phyloP scores from a whole-genome alignment of 2,329 filamentous ascomycete species.

The Rutstroemia sp. region DNA sequence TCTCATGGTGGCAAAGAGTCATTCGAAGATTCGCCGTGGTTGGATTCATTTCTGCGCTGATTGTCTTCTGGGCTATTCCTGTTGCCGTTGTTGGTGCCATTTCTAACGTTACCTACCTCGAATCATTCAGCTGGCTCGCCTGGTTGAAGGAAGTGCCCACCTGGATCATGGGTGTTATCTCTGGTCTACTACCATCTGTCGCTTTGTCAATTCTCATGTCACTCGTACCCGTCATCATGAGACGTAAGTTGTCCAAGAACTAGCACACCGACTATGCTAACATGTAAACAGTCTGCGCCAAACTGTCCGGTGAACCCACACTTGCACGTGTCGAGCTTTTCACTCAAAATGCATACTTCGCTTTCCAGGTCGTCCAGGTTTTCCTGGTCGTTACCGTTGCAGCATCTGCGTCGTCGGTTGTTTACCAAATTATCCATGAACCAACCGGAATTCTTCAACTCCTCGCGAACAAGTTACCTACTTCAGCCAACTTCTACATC shows the following conservation, averaged over 20 bases:
- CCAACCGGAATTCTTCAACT: constrained; percentile 55
- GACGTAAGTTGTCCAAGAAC: constrained; percentile 45
- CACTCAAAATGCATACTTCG: constrained; percentile 86
- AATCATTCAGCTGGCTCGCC: constrained; percentile 57
- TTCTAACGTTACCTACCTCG: constrained; percentile 72
- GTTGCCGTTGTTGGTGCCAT: constrained; percentile 77
- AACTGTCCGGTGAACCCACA: constrained; percentile 72
- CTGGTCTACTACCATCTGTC: constrained; percentile 75
- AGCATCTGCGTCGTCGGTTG: constrained; percentile 68
- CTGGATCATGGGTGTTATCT: constrained; percentile 71
- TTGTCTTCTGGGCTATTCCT: constrained; percentile 78
- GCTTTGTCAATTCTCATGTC: constrained; percentile 79
- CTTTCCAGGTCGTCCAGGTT: constrained; percentile 83
- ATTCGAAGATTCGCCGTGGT: constrained; percentile 62
- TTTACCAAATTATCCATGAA: constrained; percentile 52
- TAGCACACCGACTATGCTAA: constrained; percentile 10
- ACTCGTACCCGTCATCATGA: constrained; percentile 73
- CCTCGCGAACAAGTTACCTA: constrained; percentile 68
- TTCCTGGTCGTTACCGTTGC: constrained; percentile 82
- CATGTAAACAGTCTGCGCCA: constrained; percentile 57
- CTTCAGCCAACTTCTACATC: constrained; percentile 88
- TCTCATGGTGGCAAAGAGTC: constrained; percentile 81
- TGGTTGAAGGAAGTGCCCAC: constrained; percentile 68
- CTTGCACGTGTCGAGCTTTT: constrained; percentile 75
- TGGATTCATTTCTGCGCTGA: constrained; percentile 65